phyloP scores from a whole-genome alignment of 768 basidiomycete species.

The Phlegmacium glaucopus region DNA sequence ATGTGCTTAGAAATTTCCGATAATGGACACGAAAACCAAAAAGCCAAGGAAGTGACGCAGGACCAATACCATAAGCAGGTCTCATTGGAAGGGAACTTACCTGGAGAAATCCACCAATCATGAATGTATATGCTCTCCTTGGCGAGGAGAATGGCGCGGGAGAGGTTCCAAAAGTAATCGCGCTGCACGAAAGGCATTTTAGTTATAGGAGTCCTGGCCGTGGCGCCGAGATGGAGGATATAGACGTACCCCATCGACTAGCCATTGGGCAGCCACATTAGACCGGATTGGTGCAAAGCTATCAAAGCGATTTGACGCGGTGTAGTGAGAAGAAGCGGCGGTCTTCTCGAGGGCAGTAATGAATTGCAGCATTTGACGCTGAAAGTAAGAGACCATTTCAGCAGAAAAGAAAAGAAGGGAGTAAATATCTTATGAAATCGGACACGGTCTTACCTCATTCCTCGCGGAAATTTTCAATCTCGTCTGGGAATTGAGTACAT shows the following conservation, averaged over 20 bases:
- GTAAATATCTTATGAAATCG: neutral
- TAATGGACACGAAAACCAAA: conserved; percentile 1
- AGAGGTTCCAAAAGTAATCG: conserved; percentile 98
- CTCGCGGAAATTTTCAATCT: conserved; percentile 81
- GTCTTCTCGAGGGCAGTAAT: conserved; percentile 87
- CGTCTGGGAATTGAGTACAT: conserved; percentile 88
- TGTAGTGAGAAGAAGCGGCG: conserved; percentile 73
- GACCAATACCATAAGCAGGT: neutral
- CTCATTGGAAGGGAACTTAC: conserved; percentile 41
- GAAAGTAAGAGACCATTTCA: neutral
- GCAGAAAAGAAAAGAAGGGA: neutral
- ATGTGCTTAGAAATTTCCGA: neutral
- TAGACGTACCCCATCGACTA: conserved; percentile 86
- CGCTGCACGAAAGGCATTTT: conserved; percentile 45
- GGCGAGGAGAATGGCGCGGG: conserved; percentile 85
- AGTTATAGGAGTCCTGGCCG: neutral
- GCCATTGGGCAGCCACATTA: conserved; percentile 96
- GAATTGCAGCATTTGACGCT: conserved; percentile 98
- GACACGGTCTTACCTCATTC: conserved; percentile 72
- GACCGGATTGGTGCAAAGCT: conserved; percentile 91
- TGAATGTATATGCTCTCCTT: conserved; percentile 91
- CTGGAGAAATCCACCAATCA: conserved; percentile 97
- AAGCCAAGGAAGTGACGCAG: no score
- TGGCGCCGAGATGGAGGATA: neutral
- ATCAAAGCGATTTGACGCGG: conserved; percentile 80